Evolutionary conservation across 73 alveolate species (phyloP).

Genomic region (Paramecium octaurelia): DNA sequence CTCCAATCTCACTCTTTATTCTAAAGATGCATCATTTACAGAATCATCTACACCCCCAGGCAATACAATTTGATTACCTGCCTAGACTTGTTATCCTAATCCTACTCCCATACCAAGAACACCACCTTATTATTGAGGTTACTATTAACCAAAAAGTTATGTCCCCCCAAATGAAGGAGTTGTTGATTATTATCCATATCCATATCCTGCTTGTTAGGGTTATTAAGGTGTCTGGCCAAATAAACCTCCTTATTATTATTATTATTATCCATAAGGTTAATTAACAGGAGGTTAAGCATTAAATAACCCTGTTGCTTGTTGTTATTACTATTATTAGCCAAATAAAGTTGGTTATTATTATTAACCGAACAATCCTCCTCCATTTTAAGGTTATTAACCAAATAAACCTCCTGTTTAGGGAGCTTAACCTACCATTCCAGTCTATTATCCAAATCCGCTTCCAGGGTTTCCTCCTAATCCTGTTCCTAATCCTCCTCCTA

Average conservation of each 20-base stretch:
- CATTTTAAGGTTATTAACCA: not conserved
- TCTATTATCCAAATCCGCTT: not conserved
- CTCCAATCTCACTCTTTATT: not conserved
- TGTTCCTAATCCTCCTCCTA: not conserved
- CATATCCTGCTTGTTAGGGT: not conserved
- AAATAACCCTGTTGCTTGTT: not conserved
- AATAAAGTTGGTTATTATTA: not conserved
- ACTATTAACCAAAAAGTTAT: not conserved
- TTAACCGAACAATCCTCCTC: slow-evolving; percentile 3
- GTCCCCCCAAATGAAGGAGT: not conserved
- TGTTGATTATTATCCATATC: slow-evolving; percentile 2
- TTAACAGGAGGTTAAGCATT: not conserved
- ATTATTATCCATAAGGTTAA: not conserved
- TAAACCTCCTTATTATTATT: not conserved
- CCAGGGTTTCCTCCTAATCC: not conserved
- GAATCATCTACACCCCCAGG: slow-evolving; percentile 24
- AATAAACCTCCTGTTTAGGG: not conserved
- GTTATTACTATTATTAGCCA: not conserved
- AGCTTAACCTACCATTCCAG: not conserved
- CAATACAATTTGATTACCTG: not conserved
- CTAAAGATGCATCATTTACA: not conserved
- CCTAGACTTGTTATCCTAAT: not conserved
- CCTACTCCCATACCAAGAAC: not conserved
- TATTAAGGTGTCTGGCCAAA: not conserved
- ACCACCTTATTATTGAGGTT: not conserved